phyloP scores from a whole-genome alignment of 169 alveolate species.

The Cryptosporidium meleagridis region DNA sequence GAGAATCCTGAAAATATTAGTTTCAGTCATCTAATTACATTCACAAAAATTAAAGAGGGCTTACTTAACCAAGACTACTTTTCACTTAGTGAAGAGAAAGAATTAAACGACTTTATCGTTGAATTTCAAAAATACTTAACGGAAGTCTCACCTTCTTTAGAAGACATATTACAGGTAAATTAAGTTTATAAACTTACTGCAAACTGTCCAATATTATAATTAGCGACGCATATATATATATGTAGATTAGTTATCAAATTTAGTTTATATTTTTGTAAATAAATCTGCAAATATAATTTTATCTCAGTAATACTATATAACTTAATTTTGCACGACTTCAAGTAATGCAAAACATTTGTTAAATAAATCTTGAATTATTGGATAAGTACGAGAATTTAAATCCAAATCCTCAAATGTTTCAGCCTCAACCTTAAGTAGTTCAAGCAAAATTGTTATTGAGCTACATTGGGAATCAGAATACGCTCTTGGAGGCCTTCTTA shows the following conservation, averaged over 20 bases:
- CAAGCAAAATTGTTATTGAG: neutral
- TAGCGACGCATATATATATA: neutral
- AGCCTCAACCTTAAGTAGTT: neutral
- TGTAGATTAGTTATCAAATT: neutral
- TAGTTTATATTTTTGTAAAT: neutral
- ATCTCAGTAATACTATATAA: neutral
- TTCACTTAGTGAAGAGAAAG: neutral
- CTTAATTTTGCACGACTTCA: neutral
- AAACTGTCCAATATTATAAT: neutral
- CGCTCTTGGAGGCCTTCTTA: neutral
- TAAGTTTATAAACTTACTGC: neutral
- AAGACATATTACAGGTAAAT: slow-evolving; percentile 14
- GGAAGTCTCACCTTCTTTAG: neutral
- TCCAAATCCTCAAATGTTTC: slow-evolving; percentile 15
- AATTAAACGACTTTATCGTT: neutral
- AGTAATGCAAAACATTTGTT: slow-evolving; percentile 1
- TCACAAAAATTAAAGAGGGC: neutral
- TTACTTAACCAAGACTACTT: neutral
- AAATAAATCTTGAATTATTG: slow-evolving; percentile 23
- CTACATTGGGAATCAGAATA: slow-evolving; percentile 26
- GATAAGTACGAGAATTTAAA: neutral
- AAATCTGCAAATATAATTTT: neutral
- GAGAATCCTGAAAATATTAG: neutral
- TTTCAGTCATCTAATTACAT: neutral
- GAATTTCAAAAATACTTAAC: neutral